These are phyloP conservation scores for Auriscalpium microsporum DNA, from an alignment of 768 basidiomycete genomes.

Conservation along the genomic window DNA sequence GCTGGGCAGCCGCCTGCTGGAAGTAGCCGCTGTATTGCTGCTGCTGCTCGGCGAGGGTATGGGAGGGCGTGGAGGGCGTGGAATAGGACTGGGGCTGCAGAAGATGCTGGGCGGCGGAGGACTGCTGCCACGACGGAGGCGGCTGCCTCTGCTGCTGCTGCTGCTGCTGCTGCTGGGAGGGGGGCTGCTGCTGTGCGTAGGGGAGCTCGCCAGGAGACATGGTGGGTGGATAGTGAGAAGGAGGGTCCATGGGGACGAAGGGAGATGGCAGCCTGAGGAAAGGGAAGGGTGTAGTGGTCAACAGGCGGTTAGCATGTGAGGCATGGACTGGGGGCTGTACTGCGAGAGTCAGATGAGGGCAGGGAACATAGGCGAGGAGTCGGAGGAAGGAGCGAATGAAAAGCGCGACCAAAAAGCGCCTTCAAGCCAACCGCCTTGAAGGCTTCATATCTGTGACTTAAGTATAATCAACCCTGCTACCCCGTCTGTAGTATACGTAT, in stretches of 20 bases:
- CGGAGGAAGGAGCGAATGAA: constrained; percentile 1
- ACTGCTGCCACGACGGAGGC: constrained; percentile 16
- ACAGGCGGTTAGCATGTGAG: constrained; percentile 14
- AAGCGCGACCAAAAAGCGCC: neutral
- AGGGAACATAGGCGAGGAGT: constrained; percentile 13
- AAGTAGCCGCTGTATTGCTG: constrained; percentile 14
- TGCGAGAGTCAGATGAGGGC: constrained; percentile 8
- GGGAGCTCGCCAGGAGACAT: constrained; percentile 23
- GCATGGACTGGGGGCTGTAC: constrained; percentile 5
- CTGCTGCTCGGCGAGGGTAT: constrained; percentile 16
- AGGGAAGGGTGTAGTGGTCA: constrained; percentile 4
- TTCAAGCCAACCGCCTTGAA: neutral
- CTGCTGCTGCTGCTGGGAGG: constrained; percentile 24
- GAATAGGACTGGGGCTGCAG: constrained; percentile 13
- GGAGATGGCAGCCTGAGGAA: neutral
- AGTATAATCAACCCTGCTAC: too few species aligned
- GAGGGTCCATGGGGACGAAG: constrained; percentile 19
- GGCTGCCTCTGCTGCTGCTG: constrained; percentile 25
- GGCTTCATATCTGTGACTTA: too few species aligned
- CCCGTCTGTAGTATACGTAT: too few species aligned
- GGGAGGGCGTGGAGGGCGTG: constrained; percentile 7
- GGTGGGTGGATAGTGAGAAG: constrained; percentile 17
- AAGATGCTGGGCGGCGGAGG: constrained; percentile 14
- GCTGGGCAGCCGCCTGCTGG: constrained; percentile 13
- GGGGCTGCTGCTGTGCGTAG: constrained; percentile 23